These are phyloP conservation scores for Mycena galopus DNA, from an alignment of 768 basidiomycete species.

Conservation along the genomic window DNA sequence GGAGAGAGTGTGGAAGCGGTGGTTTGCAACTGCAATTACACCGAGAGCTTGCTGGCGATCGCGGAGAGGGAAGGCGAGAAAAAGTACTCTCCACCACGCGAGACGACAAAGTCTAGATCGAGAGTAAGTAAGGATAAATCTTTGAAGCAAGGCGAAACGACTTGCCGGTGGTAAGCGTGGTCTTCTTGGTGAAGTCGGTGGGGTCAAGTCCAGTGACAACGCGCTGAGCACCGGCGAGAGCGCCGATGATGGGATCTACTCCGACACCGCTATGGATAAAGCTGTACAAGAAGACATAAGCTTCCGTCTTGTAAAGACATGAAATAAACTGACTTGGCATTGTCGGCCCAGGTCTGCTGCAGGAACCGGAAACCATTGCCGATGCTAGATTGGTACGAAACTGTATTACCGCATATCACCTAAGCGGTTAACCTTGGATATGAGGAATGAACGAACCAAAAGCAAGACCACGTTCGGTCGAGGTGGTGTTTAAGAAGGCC, in stretches of 20 bases:
- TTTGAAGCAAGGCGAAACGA: too few relatives aligned
- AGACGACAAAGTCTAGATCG: slow-evolving; percentile 58
- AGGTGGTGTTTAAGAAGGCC: slow-evolving; percentile 50
- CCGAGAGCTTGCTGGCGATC: background rate
- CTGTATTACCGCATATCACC: too few relatives aligned
- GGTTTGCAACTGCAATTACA: too few relatives aligned
- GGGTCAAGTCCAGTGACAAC: slow-evolving; percentile 49
- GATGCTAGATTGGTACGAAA: slow-evolving; percentile 57
- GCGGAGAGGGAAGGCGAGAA: background rate
- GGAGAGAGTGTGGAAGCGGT: too few relatives aligned
- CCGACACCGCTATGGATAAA: slow-evolving; percentile 20
- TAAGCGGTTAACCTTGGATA: too few relatives aligned
- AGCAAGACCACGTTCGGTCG: slow-evolving; percentile 61
- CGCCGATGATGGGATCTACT: slow-evolving; percentile 15
- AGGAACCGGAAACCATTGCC: slow-evolving; percentile 31
- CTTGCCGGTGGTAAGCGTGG: slow-evolving; percentile 41
- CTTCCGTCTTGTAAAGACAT: too few relatives aligned
- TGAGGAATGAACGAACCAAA: slow-evolving; percentile 51
- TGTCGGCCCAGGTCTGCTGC: slow-evolving; percentile 34
- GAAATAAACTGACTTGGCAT: too few relatives aligned
- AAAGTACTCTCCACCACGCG: slow-evolving; percentile 52
- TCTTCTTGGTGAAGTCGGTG: slow-evolving; percentile 44
- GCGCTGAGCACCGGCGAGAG: slow-evolving; percentile 7
- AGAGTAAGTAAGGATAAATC: too few relatives aligned
- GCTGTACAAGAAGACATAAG: too few relatives aligned